Conservation (phyloP, 805 yeast species). For the Suhomyces pyralidae region DNA sequence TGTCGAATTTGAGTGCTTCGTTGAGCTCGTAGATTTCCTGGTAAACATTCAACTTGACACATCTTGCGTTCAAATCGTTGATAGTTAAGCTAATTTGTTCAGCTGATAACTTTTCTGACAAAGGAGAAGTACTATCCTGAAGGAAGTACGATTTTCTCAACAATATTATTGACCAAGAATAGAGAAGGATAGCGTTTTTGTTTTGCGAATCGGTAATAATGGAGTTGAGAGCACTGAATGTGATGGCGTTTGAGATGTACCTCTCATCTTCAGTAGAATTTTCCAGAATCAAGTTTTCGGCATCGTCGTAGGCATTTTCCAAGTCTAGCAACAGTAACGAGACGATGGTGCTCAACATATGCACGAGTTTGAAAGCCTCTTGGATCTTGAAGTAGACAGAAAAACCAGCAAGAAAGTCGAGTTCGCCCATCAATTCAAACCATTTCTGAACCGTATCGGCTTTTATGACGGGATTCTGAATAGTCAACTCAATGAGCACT, state of each 20-base stretch:
- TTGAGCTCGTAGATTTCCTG: conserved; percentile 41
- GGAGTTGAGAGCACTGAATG: conserved; percentile 40
- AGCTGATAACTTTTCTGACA: not conserved
- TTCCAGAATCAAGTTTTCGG: not conserved
- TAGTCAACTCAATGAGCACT: conserved; percentile 37
- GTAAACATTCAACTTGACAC: conserved; percentile 45
- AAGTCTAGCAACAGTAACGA: conserved; percentile 57
- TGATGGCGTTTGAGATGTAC: not conserved
- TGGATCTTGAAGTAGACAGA: conserved; percentile 24
- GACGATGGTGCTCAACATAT: conserved; percentile 46
- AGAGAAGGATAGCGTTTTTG: conserved; percentile 49
- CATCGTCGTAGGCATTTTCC: conserved; percentile 42
- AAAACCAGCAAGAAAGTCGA: conserved; percentile 23
- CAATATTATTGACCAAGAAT: conserved; percentile 64
- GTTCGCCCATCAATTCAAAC: conserved; percentile 50
- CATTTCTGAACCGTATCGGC: conserved; percentile 43
- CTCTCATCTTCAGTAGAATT: not conserved
- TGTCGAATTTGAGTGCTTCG: conserved; percentile 45
- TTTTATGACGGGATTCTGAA: conserved; percentile 34
- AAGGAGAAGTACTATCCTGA: conserved; percentile 31
- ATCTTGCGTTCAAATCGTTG: conserved; percentile 35
- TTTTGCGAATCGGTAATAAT: conserved; percentile 33
- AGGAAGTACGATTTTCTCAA: conserved; percentile 49
- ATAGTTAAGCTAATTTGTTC: conserved; percentile 7
- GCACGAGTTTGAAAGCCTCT: conserved; percentile 33